Evolutionary conservation across 148 eudicot genomes (phyloP).

Genomic region (Persicaria tinctoria): DNA sequence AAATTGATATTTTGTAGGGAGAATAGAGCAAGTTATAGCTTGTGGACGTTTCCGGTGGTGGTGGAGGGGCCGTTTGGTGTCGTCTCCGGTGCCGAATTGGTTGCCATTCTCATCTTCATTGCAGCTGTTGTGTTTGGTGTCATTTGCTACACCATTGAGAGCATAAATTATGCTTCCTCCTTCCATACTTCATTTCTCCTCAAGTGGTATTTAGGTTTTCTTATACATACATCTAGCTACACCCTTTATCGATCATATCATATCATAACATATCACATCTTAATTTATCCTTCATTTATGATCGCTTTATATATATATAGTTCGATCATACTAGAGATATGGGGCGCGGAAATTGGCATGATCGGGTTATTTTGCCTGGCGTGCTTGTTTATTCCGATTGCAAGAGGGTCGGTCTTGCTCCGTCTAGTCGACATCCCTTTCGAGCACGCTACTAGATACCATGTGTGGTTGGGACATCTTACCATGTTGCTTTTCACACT

Average conservation of each 20-base stretch:
- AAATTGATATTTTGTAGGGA: too few relatives aligned
- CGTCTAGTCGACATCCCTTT: conserved; percentile 67
- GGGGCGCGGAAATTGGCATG: conserved; percentile 48
- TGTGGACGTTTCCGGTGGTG: not conserved
- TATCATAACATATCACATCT: too few relatives aligned
- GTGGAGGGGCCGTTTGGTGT: conserved; percentile 2
- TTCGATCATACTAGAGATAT: conserved; percentile 34
- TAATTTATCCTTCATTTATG: too few relatives aligned
- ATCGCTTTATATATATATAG: conserved; percentile 23
- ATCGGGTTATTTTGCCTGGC: conserved; percentile 65
- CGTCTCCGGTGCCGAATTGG: conserved; percentile 37
- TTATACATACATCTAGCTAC: not conserved
- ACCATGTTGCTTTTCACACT: conserved; percentile 66
- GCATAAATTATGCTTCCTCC: not conserved
- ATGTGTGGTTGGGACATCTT: conserved; percentile 91
- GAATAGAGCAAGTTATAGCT: not conserved
- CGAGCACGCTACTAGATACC: conserved; percentile 79
- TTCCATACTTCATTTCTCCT: not conserved
- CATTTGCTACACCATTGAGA: conserved; percentile 27
- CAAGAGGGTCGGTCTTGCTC: conserved; percentile 76
- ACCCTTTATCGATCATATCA: too few relatives aligned
- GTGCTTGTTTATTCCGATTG: conserved; percentile 70
- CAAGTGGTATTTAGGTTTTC: not conserved
- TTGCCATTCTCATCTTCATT: conserved; percentile 46
- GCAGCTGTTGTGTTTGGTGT: conserved; percentile 49